These are phyloP conservation scores for Penicillium pancosmium DNA, from an alignment of 495 filamentous ascomycete species.

Conservation along the genomic window DNA sequence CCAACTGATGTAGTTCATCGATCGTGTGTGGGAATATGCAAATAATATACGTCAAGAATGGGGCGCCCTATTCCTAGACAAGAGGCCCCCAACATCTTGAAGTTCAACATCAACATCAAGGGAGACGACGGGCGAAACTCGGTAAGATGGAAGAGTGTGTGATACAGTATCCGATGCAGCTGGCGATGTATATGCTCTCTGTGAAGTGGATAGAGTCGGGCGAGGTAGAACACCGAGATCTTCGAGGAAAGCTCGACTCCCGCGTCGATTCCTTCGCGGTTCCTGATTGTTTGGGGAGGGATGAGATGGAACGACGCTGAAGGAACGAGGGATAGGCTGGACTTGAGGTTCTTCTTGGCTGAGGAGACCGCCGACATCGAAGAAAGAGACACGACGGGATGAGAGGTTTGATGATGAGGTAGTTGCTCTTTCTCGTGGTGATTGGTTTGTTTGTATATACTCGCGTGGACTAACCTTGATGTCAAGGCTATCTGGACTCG, in stretches of 20 bases:
- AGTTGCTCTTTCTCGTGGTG: conserved; percentile 19
- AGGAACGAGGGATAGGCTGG: conserved; percentile 17
- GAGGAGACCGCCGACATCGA: conserved; percentile 71
- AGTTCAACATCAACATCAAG: conserved; percentile 41
- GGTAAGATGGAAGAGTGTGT: conserved; percentile 25
- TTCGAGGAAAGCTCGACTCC: conserved; percentile 58
- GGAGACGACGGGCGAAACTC: conserved; percentile 27
- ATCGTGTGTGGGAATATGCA: no score
- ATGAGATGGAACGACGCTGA: conserved; percentile 4
- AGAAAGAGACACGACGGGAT: conserved; percentile 62
- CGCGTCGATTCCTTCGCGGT: conserved; percentile 31
- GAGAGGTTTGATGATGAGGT: conserved; percentile 23
- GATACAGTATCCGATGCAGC: not conserved
- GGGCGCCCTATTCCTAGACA: conserved; percentile 19
- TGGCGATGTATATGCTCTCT: conserved; percentile 9
- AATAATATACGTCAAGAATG: not conserved
- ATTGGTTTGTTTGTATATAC: conserved; percentile 37
- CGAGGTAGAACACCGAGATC: conserved; percentile 55
- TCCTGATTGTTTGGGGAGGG: not conserved
- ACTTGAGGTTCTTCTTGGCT: conserved; percentile 32
- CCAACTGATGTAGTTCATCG: no score
- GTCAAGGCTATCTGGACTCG: conserved; percentile 37
- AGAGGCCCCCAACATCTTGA: conserved; percentile 58
- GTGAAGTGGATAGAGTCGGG: conserved; percentile 12
- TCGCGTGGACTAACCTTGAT: conserved; percentile 41